Base-by-base conservation (phyloP, 202 grass and related monocot genomes). In the Panicum hallii region DNA sequence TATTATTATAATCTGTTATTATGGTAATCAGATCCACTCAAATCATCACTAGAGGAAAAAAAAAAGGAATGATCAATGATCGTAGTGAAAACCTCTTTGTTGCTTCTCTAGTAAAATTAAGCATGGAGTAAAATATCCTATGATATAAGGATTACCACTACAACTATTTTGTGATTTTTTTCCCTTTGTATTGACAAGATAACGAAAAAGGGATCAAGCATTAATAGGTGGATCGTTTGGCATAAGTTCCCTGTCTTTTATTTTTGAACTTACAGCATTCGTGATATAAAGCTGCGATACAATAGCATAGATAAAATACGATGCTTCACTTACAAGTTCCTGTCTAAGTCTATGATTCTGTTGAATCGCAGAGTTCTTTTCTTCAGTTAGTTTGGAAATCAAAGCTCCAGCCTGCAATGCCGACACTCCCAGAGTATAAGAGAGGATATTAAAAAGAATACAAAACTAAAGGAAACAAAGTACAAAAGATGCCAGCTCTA, bases 301-400 rank as follows among this genome's bases (percentile, higher is more conserved):
- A 72, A n/a, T 46, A 48, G 2, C 40, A 70, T 70, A 70, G 23
- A 77, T 40, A 63, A 79, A 58, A 74, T 54, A 43, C 6, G 32
- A 60, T 83, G 82, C 17, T 54, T 46, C 69, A 89, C 91, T 98
- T 70, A 95, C 93, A 85, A 98, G 87, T 90, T 98, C 96, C 80
- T 95, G 93, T 79, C 87, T 84, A 83, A 98, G 88, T 82, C 86
- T 89, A 69, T 87, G 90, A 87, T 90, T 98, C 82, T 90, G 88
- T 79, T 98, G 95, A 86, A 92, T 85, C 43, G 93, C 95, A 57
- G 80, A 86, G 72, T 93, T 92, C 88, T 91, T 95, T 81, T 98
- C 95, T 79, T 95, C 89, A 0, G 81, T 84, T 82, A 98, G 87
- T 67, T 84, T 95, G 50, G 81, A 85, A 64, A 98, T 92, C 81